Percentiles rank a stretch among this genome's conserved stretches.
Evolutionary conservation across 352 stramenopile genomes (phyloP).

Genomic region (Phytophthora chlamydospora): DNA sequence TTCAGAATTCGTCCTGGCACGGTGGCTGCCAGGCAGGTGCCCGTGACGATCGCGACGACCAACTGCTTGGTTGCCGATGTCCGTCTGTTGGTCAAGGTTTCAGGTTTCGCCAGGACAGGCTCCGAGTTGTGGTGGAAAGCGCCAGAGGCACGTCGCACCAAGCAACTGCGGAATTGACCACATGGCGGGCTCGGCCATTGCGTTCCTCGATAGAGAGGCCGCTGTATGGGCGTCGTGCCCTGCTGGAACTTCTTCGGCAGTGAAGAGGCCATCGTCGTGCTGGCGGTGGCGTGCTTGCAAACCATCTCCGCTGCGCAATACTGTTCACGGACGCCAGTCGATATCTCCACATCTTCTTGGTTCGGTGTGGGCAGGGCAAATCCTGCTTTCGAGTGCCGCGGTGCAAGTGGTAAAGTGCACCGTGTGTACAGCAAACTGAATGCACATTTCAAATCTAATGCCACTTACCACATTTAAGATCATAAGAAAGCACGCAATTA

Average conservation of each 20-base stretch:
- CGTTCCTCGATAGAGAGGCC: slow-evolving; percentile 3
- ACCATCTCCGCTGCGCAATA: too few species aligned
- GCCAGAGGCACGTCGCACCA: slow-evolving; percentile 16
- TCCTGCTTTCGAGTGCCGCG: background rate
- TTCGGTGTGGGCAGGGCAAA: slow-evolving; percentile 9
- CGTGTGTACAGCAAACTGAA: too few species aligned
- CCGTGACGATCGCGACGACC: slow-evolving; percentile 6
- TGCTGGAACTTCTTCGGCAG: too few species aligned
- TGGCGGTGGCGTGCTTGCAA: slow-evolving; percentile 1
- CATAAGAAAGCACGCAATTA: too few species aligned
- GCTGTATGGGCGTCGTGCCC: too few species aligned
- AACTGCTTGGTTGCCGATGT: background rate
- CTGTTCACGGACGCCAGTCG: background rate
- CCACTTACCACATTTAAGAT: too few species aligned
- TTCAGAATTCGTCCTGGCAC: background rate
- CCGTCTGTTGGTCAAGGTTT: slow-evolving; percentile 19
- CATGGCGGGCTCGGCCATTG: slow-evolving; percentile 21
- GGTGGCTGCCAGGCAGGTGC: slow-evolving; percentile 3
- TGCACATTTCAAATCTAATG: too few species aligned
- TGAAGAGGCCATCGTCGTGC: too few species aligned
- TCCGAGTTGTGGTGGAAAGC: too few species aligned
- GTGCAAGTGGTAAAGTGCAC: background rate
- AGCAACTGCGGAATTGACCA: slow-evolving; percentile 26
- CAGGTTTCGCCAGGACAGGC: slow-evolving; percentile 18
- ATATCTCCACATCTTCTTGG: slow-evolving; percentile 18